phyloP scores from a whole-genome alignment of 31 red algal genomes.

The Endocladia muricata region DNA sequence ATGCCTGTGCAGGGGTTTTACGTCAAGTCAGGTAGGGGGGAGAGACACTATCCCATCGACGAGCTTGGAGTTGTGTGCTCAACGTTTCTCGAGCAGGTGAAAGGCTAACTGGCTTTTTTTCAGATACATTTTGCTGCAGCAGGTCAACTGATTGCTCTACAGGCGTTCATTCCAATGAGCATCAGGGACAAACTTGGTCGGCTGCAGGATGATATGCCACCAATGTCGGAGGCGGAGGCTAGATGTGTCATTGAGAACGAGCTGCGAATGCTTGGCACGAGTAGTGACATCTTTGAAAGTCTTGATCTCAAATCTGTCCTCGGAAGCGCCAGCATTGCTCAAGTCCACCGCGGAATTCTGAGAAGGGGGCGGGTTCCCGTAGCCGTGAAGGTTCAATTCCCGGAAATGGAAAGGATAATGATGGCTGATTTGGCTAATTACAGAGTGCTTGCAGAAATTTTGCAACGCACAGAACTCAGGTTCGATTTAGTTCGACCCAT shows the following conservation, averaged over 20 bases:
- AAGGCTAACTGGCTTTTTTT: no score
- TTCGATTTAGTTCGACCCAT: slow-evolving; percentile 85
- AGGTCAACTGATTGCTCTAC: slow-evolving; percentile 62
- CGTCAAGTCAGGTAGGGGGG: slow-evolving; percentile 69
- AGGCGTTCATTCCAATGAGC: slow-evolving; percentile 51
- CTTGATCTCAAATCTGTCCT: slow-evolving; percentile 51
- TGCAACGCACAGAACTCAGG: slow-evolving; percentile 82
- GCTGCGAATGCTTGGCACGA: slow-evolving; percentile 30
- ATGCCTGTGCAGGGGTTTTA: slow-evolving; percentile 65
- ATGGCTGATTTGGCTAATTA: slow-evolving; percentile 80
- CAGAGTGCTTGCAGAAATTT: slow-evolving; percentile 61
- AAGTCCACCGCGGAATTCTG: slow-evolving; percentile 68
- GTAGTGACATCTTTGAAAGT: slow-evolving; percentile 42
- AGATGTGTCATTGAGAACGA: slow-evolving; percentile 18
- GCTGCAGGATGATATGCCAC: slow-evolving; percentile 71
- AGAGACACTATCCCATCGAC: no score
- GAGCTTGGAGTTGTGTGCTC: no score
- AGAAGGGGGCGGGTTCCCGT: slow-evolving; percentile 35
- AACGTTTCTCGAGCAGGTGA: no score
- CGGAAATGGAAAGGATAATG: slow-evolving; percentile 73
- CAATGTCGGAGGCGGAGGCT: slow-evolving; percentile 21
- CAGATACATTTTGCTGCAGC: no score
- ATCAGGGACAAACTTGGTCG: slow-evolving; percentile 41
- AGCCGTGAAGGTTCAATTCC: slow-evolving; percentile 88
- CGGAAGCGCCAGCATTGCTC: slow-evolving; percentile 83